Base-by-base conservation (phyloP, 805 yeast species). In the Wickerhamiella shivajii region DNA sequence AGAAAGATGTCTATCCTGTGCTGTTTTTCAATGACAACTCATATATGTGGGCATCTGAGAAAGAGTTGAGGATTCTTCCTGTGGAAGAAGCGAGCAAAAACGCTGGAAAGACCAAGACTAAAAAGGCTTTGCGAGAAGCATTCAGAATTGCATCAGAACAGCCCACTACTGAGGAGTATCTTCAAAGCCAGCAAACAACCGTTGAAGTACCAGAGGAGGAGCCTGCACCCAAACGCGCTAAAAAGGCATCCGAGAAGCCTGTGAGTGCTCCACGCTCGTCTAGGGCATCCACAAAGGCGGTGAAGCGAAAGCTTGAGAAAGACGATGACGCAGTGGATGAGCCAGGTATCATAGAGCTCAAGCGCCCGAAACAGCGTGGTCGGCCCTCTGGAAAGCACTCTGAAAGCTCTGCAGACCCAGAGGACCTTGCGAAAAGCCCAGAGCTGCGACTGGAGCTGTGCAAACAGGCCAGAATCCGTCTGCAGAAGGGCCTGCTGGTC, bases 11-110 rank as follows among this genome's bases (percentile, higher is more conserved):
- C 5, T 58, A 45, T 64, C 77, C 53, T 44, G 80, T 76, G 9
- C 60, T 77, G 36, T 76, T 76, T 49, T 69, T 73, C 49, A 69
- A 68, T 42, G 84, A 75, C 51, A 77, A 73, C 47, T 74, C 73
- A 9, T 76, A 71, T 44, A 67, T 71, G 42, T 76, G 84, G 84
- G 67, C 71, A 25, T 57, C 64, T 13, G 47, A 53, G 5, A 22
- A 31, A 10, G 53, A 49, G 17, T 31, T 41, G 12, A 36, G 34
- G 24, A 18, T 17, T 6, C 39, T 49, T 13, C 7, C 39, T 6
- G 36, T 34, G 2, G 45, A 37, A 9, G 33, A 24, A 4, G 50
- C 50, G 2, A 21, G 17, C 3, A 45, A 45, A 33, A 21, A 31
- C 15, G 33, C 46, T 2, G 12, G 13, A 3, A 33, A 37, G 24